phyloP scores from a whole-genome alignment of 768 basidiomycete genomes.

The Tulasnella sp. region DNA sequence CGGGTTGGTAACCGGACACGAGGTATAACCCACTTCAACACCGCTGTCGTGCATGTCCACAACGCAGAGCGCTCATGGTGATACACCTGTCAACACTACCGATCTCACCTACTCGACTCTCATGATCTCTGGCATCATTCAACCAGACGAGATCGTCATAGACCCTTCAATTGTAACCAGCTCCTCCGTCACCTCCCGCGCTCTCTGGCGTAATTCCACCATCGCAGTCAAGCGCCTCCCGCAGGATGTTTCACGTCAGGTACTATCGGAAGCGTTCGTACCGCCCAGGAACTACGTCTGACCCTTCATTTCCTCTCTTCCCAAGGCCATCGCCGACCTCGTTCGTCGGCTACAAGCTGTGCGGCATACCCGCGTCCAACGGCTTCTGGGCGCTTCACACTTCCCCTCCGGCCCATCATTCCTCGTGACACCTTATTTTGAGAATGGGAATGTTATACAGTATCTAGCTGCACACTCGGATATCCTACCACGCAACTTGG shows the following conservation, averaged over 20 bases:
- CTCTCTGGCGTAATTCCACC: background rate
- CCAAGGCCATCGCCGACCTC: background rate
- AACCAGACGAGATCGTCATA: too few relatives aligned
- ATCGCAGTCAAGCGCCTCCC: slow-evolving; percentile 9
- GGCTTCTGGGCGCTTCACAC: slow-evolving; percentile 12
- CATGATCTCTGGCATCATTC: too few relatives aligned
- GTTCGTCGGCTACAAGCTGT: background rate
- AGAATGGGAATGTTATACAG: slow-evolving; percentile 9
- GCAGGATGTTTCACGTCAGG: background rate
- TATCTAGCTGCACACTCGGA: background rate
- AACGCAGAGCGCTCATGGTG: too few relatives aligned
- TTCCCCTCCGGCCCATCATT: background rate
- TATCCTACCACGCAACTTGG: background rate
- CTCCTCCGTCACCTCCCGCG: background rate
- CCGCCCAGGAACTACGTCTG: background rate
- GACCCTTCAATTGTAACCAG: too few relatives aligned
- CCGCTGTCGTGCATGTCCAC: too few relatives aligned
- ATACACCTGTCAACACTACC: too few relatives aligned
- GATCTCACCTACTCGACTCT: too few relatives aligned
- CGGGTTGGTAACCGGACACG: too few relatives aligned
- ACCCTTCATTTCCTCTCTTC: background rate
- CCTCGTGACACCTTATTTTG: slow-evolving; percentile 5
- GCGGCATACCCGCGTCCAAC: slow-evolving; percentile 9
- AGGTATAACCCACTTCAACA: too few relatives aligned
- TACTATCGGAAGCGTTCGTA: background rate